Evolutionary conservation across 2,329 filamentous ascomycete species (phyloP).

Genomic region (Fusarium sp.): DNA sequence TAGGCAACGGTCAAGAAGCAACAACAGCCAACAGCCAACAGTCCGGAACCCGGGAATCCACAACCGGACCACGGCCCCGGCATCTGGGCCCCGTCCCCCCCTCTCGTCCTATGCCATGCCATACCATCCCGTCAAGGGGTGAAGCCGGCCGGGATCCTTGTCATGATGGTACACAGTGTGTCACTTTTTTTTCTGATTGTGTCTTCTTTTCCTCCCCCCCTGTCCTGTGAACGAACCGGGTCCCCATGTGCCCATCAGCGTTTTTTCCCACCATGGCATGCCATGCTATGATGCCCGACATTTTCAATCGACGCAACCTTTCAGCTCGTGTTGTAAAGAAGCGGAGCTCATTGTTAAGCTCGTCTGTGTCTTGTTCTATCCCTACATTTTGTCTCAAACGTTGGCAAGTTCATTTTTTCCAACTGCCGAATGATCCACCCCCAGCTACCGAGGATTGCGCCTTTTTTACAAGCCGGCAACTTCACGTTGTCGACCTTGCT

Average conservation of each 20-base stretch:
- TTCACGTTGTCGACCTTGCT: too few relatives aligned
- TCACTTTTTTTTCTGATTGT: background rate
- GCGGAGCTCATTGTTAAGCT: background rate
- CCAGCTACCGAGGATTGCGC: constrained; percentile 1
- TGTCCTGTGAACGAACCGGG: background rate
- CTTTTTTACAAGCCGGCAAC: background rate
- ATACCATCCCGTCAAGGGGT: background rate
- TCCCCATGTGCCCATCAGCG: background rate
- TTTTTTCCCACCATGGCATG: background rate
- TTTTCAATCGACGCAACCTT: background rate
- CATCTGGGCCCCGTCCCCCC: constrained; percentile 8
- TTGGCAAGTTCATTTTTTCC: background rate
- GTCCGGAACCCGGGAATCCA: constrained; percentile 5
- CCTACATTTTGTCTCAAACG: background rate
- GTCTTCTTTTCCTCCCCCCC: background rate
- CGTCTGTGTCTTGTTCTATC: background rate
- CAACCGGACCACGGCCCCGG: constrained; percentile 25
- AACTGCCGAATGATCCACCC: constrained; percentile 34
- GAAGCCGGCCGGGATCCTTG: background rate
- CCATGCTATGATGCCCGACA: background rate
- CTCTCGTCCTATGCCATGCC: constrained; percentile 26
- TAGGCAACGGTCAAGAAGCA: background rate
- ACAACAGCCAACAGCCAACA: background rate
- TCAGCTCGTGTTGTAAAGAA: background rate
- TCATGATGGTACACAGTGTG: constrained; percentile 33